Conservation (phyloP, 202 grass and related monocot species). For the Digitaria exilis region DNA sequence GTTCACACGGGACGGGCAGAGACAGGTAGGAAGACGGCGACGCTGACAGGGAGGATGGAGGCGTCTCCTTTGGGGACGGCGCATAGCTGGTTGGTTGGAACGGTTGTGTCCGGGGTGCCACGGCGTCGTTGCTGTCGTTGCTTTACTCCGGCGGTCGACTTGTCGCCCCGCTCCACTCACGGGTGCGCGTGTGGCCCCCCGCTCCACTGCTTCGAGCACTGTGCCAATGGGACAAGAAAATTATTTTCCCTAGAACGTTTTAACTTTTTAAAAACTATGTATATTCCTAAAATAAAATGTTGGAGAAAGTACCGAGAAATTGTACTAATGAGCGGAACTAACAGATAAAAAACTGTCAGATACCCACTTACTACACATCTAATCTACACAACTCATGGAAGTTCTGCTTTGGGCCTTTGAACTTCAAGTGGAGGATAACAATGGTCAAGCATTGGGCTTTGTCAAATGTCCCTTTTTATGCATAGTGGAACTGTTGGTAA, state of each 20-base stretch:
- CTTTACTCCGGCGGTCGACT: not conserved
- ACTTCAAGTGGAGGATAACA: not conserved
- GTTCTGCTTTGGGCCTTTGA: no score
- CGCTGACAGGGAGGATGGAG: not conserved
- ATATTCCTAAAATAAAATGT: not conserved
- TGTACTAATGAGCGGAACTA: no score
- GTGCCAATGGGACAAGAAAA: not conserved
- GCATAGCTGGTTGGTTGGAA: not conserved
- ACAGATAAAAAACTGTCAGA: not conserved
- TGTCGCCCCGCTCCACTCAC: conserved; percentile 2
- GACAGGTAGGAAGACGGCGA: conserved; percentile 24
- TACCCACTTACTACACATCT: no score
- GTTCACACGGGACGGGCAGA: not conserved
- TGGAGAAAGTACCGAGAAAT: not conserved
- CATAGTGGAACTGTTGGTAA: not conserved
- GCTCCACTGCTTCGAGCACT: conserved; percentile 20
- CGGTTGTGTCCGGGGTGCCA: conserved; percentile 20
- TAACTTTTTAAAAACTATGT: not conserved
- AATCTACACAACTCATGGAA: no score
- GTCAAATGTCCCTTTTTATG: not conserved
- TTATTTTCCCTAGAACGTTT: not conserved
- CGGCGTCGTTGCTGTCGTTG: not conserved
- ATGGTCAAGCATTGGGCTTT: not conserved
- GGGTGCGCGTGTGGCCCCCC: not conserved
- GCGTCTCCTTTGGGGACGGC: not conserved